Conservation (phyloP, 176 grass and related monocot species). For the Triticum turgidum region DNA sequence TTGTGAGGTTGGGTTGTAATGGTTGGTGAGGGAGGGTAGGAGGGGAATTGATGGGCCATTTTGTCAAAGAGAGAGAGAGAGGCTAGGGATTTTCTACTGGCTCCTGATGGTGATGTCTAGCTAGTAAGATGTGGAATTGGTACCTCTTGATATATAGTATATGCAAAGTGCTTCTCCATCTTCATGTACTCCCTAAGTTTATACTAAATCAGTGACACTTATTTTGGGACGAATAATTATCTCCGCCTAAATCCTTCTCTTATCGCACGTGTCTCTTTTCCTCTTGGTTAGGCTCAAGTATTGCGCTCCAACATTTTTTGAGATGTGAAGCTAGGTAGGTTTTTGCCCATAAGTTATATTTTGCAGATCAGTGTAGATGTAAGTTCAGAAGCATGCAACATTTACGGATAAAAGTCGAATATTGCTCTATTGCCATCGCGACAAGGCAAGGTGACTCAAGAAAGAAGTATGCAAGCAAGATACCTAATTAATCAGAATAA, state of each 20-base stretch:
- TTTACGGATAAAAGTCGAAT: not conserved
- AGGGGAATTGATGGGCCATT: constrained; percentile 7
- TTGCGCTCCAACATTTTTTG: not conserved
- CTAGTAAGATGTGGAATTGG: constrained; percentile 13
- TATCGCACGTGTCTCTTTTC: not conserved
- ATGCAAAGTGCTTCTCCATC: not conserved
- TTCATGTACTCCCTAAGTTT: not conserved
- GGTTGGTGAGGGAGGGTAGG: constrained; percentile 25
- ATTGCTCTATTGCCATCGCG: not conserved
- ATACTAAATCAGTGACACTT: too few species aligned
- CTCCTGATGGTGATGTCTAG: constrained; percentile 24
- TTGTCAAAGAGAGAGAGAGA: constrained; percentile 14
- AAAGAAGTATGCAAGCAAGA: not conserved
- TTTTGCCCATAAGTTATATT: not conserved
- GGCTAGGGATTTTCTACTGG: constrained; percentile 27
- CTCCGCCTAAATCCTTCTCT: not conserved
- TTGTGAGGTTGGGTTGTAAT: constrained; percentile 5
- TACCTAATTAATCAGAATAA: too few species aligned
- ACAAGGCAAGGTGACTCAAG: not conserved
- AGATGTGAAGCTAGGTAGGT: not conserved
- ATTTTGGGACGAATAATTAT: not conserved
- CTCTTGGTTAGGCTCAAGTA: not conserved
- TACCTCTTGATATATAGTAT: not conserved
- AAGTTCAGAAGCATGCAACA: not conserved
- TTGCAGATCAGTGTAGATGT: not conserved